These are phyloP conservation scores for Paracorniculantispora psalliotae DNA, from an alignment of 2,329 filamentous ascomycete genomes.

Conservation along the genomic window DNA sequence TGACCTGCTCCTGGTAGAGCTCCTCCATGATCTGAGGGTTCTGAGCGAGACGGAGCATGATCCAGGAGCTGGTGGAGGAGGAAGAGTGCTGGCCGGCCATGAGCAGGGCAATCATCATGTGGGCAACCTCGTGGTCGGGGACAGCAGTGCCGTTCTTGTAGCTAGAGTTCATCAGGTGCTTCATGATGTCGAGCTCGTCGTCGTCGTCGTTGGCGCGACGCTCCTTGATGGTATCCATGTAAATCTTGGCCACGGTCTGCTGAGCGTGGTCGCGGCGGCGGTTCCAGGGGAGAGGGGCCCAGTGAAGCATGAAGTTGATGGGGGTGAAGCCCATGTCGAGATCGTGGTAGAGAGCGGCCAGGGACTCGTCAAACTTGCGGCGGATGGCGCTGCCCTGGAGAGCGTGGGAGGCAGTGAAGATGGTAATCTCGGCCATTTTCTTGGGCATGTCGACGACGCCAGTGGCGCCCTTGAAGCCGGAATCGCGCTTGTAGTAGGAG, in stretches of 20 bases:
- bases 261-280: constrained; percentile 74
- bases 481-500: constrained; percentile 63
- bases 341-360: constrained; percentile 80
- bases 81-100: constrained; percentile 92
- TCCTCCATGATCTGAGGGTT: constrained; percentile 75
- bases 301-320: constrained; percentile 86
- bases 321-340: constrained; percentile 86
- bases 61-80: constrained; percentile 79
- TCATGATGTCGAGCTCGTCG: constrained; percentile 71
- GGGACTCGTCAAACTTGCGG: constrained; percentile 70
- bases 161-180: constrained; percentile 77
- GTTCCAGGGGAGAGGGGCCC: constrained; percentile 86
- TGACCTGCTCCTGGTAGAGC: constrained; percentile 75
- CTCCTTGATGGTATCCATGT: constrained; percentile 75
- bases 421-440: constrained; percentile 79
- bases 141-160: constrained; percentile 79
- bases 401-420: constrained; percentile 82
- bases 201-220: constrained; percentile 53
- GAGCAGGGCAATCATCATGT: constrained; percentile 90
- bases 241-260: constrained; percentile 73
- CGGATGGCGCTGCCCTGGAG: constrained; percentile 83
- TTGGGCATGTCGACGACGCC: constrained; percentile 69
- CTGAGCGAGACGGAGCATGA: constrained; percentile 73
- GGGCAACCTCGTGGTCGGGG: constrained; percentile 80
- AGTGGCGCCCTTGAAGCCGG: constrained; percentile 61